A percentile compares a stretch with the other conserved stretches of the same genome.
phyloP scores from a whole-genome alignment of 805 yeast species.

The Metschnikowia aberdeeniae region DNA sequence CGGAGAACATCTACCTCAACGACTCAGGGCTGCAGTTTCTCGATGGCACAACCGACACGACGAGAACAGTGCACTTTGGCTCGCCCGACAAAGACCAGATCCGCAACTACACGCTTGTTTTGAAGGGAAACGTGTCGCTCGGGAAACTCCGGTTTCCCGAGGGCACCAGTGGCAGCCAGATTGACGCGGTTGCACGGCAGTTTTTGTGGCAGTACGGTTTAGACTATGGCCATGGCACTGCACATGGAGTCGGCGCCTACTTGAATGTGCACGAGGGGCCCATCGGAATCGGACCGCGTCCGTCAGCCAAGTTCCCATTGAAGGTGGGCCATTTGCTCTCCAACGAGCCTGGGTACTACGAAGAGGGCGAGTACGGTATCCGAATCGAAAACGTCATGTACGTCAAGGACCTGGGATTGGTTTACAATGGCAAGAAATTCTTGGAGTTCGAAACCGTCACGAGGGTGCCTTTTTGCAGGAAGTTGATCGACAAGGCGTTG shows the following conservation, averaged over 20 bases:
- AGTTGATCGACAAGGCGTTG: slow-evolving; percentile 59
- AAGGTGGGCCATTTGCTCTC: slow-evolving; percentile 53
- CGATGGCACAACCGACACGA: slow-evolving; percentile 64
- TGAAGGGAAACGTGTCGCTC: slow-evolving; percentile 54
- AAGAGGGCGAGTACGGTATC: slow-evolving; percentile 57
- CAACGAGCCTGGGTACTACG: slow-evolving; percentile 62
- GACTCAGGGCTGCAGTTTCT: slow-evolving; percentile 61
- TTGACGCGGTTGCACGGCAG: slow-evolving; percentile 58
- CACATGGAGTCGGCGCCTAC: slow-evolving; percentile 61
- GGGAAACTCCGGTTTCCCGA: slow-evolving; percentile 51
- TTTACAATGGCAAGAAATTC: slow-evolving; percentile 52
- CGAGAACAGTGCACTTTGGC: slow-evolving; percentile 56
- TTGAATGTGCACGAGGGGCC: slow-evolving; percentile 64
- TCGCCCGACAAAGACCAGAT: slow-evolving; percentile 44
- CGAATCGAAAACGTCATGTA: slow-evolving; percentile 50
- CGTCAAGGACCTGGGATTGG: slow-evolving; percentile 38
- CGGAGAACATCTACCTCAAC: slow-evolving; percentile 48
- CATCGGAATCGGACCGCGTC: slow-evolving; percentile 55
- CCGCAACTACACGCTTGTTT: slow-evolving; percentile 51
- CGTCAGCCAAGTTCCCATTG: slow-evolving; percentile 42
- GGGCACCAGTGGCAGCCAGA: slow-evolving; percentile 48
- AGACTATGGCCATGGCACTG: slow-evolving; percentile 62
- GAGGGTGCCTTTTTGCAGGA: slow-evolving; percentile 76
- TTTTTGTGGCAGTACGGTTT: slow-evolving; percentile 52
- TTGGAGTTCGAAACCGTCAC: slow-evolving; percentile 81